These are phyloP conservation scores for Termitomyces eurrhizus DNA, from an alignment of 768 basidiomycete species.

Conservation along the genomic window DNA sequence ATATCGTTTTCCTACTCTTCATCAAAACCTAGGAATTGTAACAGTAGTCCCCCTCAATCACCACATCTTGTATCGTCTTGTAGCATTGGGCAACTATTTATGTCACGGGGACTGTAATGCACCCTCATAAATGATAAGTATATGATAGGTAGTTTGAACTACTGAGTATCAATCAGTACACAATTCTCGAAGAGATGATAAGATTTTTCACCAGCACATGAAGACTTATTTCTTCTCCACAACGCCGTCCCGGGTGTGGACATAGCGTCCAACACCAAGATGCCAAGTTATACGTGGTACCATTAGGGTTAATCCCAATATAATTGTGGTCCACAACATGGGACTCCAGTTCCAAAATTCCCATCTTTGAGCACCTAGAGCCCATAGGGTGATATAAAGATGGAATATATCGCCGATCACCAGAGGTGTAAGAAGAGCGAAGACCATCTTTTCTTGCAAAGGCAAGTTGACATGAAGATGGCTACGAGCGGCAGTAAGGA, in stretches of 20 bases:
- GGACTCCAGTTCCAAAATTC: constrained; percentile 57
- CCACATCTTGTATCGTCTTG: constrained; percentile 12
- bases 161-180: background rate
- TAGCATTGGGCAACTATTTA: constrained; percentile 5
- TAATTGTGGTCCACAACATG: constrained; percentile 65
- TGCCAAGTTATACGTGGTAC: constrained; percentile 73
- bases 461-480: constrained; percentile 56
- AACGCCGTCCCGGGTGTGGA: constrained; percentile 55
- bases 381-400: constrained; percentile 67
- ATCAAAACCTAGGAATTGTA: constrained; percentile 13
- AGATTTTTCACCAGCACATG: constrained; percentile 3
- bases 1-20: constrained; percentile 2
- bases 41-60: constrained; percentile 11
- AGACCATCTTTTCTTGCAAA: constrained; percentile 69
- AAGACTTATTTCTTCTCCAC: constrained; percentile 16
- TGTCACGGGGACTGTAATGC: background rate
- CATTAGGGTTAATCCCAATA: constrained; percentile 61
- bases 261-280: constrained; percentile 70
- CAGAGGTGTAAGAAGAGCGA: constrained; percentile 61
- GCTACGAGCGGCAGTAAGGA: constrained; percentile 57
- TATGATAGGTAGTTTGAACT: background rate
- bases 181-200: background rate
- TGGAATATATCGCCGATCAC: constrained; percentile 68
- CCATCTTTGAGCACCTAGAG: constrained; percentile 69
- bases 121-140: background rate